Percentiles rank a stretch among this genome's conserved stretches.
Evolutionary conservation across 2,329 filamentous ascomycete species (phyloP).

Genomic region (Aspergillus cejpii): DNA sequence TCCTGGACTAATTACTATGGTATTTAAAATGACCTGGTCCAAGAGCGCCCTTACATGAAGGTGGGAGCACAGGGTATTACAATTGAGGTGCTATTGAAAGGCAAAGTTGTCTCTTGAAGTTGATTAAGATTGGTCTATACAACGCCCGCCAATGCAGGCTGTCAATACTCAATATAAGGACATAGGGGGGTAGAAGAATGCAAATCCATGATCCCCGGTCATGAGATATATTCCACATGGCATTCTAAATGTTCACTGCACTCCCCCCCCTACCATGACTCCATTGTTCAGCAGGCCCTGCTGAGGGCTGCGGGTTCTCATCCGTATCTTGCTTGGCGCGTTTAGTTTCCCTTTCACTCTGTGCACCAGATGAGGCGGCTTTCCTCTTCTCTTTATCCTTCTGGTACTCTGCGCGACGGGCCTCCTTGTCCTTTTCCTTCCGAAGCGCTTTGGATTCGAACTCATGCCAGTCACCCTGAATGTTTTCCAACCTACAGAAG

Average conservation of each 20-base stretch:
- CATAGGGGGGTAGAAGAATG: background rate
- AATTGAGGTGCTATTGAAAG: too few species aligned
- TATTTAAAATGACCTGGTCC: too few species aligned
- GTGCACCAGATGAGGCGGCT: conserved; percentile 29
- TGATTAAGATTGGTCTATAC: background rate
- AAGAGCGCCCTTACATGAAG: too few species aligned
- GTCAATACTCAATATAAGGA: background rate
- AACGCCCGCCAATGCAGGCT: background rate
- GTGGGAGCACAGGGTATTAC: too few species aligned
- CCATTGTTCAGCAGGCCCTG: conserved; percentile 7
- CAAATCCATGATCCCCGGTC: background rate
- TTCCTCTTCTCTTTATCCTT: conserved; percentile 48
- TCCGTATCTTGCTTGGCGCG: conserved; percentile 28
- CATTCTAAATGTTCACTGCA: background rate
- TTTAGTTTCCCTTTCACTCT: conserved; percentile 39
- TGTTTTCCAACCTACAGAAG: conserved; percentile 58
- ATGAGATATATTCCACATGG: background rate
- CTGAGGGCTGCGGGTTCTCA: conserved; percentile 11
- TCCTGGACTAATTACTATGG: too few species aligned
- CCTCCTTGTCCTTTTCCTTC: conserved; percentile 69
- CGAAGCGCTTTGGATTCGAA: conserved; percentile 93
- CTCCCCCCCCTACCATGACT: background rate
- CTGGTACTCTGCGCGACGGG: conserved; percentile 42
- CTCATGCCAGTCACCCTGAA: conserved; percentile 96
- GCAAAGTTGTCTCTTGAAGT: background rate